Conservation (phyloP, 371 early-diverging fungal species). For the Blastocladiella emersonii region DNA sequence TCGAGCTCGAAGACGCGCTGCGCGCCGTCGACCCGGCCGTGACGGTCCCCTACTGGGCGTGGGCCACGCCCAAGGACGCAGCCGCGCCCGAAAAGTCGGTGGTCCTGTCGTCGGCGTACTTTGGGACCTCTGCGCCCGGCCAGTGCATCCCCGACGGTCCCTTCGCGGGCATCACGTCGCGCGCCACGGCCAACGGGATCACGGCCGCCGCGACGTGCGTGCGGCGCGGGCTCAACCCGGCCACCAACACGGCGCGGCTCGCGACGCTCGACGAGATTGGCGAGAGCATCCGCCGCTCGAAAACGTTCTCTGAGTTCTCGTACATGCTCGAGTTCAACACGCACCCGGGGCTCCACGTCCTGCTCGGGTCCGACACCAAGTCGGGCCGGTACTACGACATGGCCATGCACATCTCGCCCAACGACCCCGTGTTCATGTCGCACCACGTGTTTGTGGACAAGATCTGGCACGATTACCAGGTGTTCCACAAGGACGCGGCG, state of each 20-base stretch:
- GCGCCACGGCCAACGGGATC: not conserved
- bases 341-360: not conserved
- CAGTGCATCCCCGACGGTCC: not conserved
- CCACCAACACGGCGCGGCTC: not conserved
- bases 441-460: constrained; percentile 38
- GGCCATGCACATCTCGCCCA: constrained; percentile 20
- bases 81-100: not conserved
- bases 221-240: not conserved
- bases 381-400: constrained; percentile 15
- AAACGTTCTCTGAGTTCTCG: not conserved
- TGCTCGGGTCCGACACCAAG: not conserved
- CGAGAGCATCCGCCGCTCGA: not conserved
- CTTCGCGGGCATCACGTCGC: not conserved
- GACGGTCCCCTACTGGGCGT: constrained; percentile 12
- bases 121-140: not conserved
- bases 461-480: constrained; percentile 31
- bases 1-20: constrained; percentile 18
- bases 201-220: not conserved
- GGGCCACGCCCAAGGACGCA: not conserved
- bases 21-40: constrained; percentile 11
- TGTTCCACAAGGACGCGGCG: not conserved
- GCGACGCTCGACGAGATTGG: not conserved
- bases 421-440: constrained; percentile 31
- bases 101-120: not conserved
- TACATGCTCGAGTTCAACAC: not conserved